Base-by-base conservation (phyloP, 2,329 filamentous ascomycete species). In the Diaporthe vexans region DNA sequence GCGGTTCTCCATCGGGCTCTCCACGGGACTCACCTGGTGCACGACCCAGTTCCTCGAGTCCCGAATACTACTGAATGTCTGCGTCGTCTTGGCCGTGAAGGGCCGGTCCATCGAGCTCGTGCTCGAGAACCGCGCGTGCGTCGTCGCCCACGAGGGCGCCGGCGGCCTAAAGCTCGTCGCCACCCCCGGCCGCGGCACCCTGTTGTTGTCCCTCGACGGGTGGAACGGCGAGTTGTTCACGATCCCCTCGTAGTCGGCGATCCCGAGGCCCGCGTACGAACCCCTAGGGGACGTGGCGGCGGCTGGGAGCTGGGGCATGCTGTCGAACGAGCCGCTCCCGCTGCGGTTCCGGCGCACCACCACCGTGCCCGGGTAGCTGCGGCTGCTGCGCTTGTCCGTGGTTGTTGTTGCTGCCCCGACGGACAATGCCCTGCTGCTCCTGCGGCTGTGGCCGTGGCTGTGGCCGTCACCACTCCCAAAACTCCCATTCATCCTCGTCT, bases 161-260 rank as follows among this genome's bases (percentile, higher is more conserved):
- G 67, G 77, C 79, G 26, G 26, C 19, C 29, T 67, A 11, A 11
- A 7, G 13, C 11, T 43, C 40, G 40, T 4, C 40, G 15, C 3
- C 15, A 13, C 15, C 13, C 40, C 40, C 4, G 37, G 1, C 37
- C 37, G 37, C n/a, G n/a, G n/a, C 37, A 11, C 37, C 37, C 43
- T 51, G 29, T 29, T 2, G 29, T 4, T 29, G 10, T 52, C 63
- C 35, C 58, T 84, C 78, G 57, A 81, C 81, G 76, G 88, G 84
- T 81, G 84, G 68, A 84, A 83, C 0, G 83, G 83, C 10, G 81
- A 80, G 26, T 79, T 80, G 48, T 82, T 79, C 17, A 82, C 81
- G 5, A 83, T 78, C 21, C 82, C 81, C 51, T 80, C 79, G 75
- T 84, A 84, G 8, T 52, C 65, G 3, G 80, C 80, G 13, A 80